Evolutionary conservation across 768 basidiomycete species (phyloP), one percentile per base, ranked within the genome.

Genomic region (Hypholoma sublateritium): DNA sequence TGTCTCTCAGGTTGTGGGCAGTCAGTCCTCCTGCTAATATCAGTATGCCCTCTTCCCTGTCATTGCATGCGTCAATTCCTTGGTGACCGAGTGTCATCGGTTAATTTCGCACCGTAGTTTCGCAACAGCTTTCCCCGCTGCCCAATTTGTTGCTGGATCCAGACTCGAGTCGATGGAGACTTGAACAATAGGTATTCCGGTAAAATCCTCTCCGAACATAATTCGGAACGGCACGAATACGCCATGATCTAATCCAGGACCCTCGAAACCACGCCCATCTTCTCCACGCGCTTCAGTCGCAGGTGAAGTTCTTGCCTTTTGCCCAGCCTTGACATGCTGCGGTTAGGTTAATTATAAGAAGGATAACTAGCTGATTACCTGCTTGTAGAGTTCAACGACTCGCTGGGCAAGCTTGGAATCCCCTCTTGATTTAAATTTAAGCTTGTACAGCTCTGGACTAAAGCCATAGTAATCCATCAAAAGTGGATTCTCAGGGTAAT

Each of bases 401-500:
- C 81, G 80, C 44, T 80, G 70, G 1, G 89, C 73, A 24, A 91
- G 72, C 2, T 67, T 71, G 2, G 75, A 66, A 65, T 89, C 85
- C 1, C 91, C 89, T 36, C 74, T 75, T 5, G 87, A 89, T 56
- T 82, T 80, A 72, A 91, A 92, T 63, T 83, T 82, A 52, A 88
- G 66, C 57, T 82, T 45, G 65, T 91, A 91, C 9, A 86, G 58
- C 49, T 79, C 72, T 7, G 74, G 72, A 28, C 76, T 75, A 65
- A 93, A 93, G 3, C 85, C 85, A 65, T 80, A 90, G 66, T 89
- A 91, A 64, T 91, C 90, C 77, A 83, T 83, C 39, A 90, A 67
- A 16, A 92, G 72, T 3, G 90, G 89, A 61, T 91, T 91, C 62
- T 85, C 82, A 57, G 86, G 87, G 59, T 91, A 92, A 66, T 93